Evolutionary conservation across 257 asterid species (phyloP).

Genomic region (Henckelia pumila): DNA sequence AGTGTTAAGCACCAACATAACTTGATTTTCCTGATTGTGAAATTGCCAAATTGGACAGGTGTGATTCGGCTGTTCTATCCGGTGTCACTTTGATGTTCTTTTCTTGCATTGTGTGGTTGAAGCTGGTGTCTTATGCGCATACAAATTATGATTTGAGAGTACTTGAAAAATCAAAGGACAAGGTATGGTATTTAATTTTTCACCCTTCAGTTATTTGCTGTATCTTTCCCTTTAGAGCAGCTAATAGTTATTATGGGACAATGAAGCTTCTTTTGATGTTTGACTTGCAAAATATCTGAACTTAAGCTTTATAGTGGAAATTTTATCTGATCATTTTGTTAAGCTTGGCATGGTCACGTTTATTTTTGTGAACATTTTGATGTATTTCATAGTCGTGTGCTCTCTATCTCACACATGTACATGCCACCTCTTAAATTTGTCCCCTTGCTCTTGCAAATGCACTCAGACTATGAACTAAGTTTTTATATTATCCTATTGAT

Average conservation of each 20-base stretch:
- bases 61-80: constrained; percentile 88
- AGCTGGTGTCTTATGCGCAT: constrained; percentile 93
- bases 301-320: background rate
- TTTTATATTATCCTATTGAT: constrained; percentile 18
- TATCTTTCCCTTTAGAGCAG: background rate
- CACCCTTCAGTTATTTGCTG: constrained; percentile 13
- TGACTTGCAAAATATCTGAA: background rate
- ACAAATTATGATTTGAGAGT: constrained; percentile 84
- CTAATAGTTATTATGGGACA: background rate
- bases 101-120: constrained; percentile 87
- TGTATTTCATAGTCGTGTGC: background rate
- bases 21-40: constrained; percentile 20
- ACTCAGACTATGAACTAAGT: constrained; percentile 7
- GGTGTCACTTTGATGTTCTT: constrained; percentile 78
- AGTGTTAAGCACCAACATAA: constrained; percentile 21
- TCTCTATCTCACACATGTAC: background rate
- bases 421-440: background rate
- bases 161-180: constrained; percentile 64
- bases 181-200: constrained; percentile 46
- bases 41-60: constrained; percentile 58
- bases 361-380: background rate
- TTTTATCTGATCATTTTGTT: background rate
- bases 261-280: background rate
- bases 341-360: background rate
- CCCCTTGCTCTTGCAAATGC: constrained; percentile 2